phyloP scores from a whole-genome alignment of 2,329 filamentous ascomycete genomes.

The Ascochyta viciae-villosae region DNA sequence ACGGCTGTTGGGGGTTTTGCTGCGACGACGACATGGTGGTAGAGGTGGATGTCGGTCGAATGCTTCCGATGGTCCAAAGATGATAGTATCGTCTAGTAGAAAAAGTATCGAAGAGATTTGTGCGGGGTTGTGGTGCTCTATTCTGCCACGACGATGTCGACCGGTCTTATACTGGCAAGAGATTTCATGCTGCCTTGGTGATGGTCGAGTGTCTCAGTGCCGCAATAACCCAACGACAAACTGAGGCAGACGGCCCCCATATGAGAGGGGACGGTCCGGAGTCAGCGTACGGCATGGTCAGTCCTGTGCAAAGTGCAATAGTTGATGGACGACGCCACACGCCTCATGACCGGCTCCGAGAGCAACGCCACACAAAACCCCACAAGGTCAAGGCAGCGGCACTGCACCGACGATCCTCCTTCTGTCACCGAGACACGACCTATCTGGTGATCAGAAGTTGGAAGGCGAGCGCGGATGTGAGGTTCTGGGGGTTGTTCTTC shows the following conservation, averaged over 20 bases:
- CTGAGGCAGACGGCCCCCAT: conserved; percentile 22
- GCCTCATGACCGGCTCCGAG: conserved; percentile 18
- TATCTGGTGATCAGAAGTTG: conserved; percentile 5
- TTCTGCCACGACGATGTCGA: conserved; percentile 14
- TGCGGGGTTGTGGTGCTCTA: conserved; percentile 16
- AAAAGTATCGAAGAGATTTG: conserved; percentile 15
- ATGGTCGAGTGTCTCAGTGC: conserved; percentile 18
- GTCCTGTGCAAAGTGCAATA: conserved; percentile 15
- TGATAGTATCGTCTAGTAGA: conserved; percentile 9
- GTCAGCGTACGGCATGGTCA: conserved; percentile 19
- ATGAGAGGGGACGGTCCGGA: conserved; percentile 16
- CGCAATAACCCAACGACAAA: conserved; percentile 18
- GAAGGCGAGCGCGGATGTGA: conserved; percentile 1
- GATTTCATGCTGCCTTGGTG: conserved; percentile 17
- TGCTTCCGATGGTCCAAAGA: background rate
- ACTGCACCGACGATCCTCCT: conserved; percentile 9
- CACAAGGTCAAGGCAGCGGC: conserved; percentile 18
- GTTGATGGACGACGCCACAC: conserved; percentile 16
- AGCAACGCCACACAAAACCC: conserved; percentile 17
- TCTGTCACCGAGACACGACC: conserved; percentile 13
- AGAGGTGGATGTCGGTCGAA: conserved; percentile 5
- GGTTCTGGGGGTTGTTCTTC: background rate
- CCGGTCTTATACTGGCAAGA: conserved; percentile 16
- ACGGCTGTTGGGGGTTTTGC: conserved; percentile 22
- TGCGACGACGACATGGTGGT: conserved; percentile 26